These are phyloP conservation scores for Colletotrichum sp. DNA, from an alignment of 2,329 filamentous ascomycete species.

Conservation along the genomic window DNA sequence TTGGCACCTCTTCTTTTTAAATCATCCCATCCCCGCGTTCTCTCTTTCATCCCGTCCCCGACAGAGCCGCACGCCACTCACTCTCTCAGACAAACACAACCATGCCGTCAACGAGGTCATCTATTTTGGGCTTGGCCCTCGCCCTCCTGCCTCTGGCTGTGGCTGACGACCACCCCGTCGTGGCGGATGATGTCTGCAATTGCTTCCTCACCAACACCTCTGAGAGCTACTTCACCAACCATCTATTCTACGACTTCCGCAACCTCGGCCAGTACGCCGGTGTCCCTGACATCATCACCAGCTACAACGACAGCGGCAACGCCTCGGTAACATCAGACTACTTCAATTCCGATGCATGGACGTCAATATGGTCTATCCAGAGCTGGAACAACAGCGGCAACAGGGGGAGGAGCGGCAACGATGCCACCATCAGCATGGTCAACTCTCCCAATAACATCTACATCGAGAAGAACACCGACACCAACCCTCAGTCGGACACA, in stretches of 20 bases:
- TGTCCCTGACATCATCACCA: slow-evolving; percentile 35
- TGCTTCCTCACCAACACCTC: slow-evolving; percentile 56
- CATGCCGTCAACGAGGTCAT: slow-evolving; percentile 15
- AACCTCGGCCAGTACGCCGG: slow-evolving; percentile 42
- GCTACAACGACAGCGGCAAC: slow-evolving; percentile 28
- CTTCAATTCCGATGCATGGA: slow-evolving; percentile 41
- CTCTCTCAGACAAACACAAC: background rate
- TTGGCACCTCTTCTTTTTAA: background rate
- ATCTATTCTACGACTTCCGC: slow-evolving; percentile 57
- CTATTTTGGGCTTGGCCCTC: slow-evolving; percentile 22
- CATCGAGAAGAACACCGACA: slow-evolving; percentile 46
- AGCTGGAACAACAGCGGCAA: slow-evolving; percentile 43
- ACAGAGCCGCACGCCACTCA: background rate
- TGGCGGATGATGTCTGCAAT: slow-evolving; percentile 42
- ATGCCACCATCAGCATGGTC: slow-evolving; percentile 39
- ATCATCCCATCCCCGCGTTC: background rate
- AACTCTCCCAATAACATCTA: slow-evolving; percentile 51
- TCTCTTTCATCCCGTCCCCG: background rate
- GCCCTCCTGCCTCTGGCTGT: background rate
- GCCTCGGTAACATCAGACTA: slow-evolving; percentile 42
- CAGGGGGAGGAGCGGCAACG: slow-evolving; percentile 22
- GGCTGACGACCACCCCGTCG: slow-evolving; percentile 22
- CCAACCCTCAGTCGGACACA: slow-evolving; percentile 40
- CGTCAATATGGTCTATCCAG: slow-evolving; percentile 40
- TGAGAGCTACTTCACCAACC: slow-evolving; percentile 47